These are phyloP conservation scores for Rubia yunnanensis DNA, from an alignment of 257 asterid genomes.

Conservation along the genomic window DNA sequence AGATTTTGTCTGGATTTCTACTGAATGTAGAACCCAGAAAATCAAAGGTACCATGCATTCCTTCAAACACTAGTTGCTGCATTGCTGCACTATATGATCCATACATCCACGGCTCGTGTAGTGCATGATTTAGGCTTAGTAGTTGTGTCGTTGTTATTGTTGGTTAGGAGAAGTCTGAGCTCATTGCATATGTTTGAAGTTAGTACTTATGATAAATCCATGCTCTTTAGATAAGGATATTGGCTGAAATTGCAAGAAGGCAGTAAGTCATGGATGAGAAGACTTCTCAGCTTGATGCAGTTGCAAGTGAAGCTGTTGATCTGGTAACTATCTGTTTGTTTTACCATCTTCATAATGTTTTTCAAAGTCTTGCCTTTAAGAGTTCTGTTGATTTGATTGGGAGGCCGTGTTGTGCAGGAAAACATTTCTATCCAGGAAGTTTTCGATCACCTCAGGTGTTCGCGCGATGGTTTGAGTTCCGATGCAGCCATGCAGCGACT, in stretches of 20 bases:
- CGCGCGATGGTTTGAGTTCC: conserved; percentile 30
- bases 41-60: too few species aligned
- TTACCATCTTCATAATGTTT: background rate
- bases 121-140: too few species aligned
- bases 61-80: too few species aligned
- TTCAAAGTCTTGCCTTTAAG: background rate
- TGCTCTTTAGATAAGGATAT: too few species aligned
- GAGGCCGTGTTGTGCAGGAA: conserved; percentile 29
- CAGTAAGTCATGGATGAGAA: conserved; percentile 24
- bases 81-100: too few species aligned
- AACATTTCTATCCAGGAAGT: conserved; percentile 46
- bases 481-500: conserved; percentile 28
- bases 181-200: too few species aligned
- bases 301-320: conserved; percentile 48
- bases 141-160: too few species aligned
- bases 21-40: too few species aligned
- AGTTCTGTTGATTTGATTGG: background rate
- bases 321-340: conserved; percentile 25
- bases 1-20: too few species aligned
- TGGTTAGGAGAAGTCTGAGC: too few species aligned
- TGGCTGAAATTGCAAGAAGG: conserved; percentile 8
- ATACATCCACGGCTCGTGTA: too few species aligned
- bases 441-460: conserved; percentile 33
- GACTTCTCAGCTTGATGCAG: conserved; percentile 32
- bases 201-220: too few species aligned